Conservation (phyloP, 306 rosid genomes). For the Crotalaria pallida region DNA sequence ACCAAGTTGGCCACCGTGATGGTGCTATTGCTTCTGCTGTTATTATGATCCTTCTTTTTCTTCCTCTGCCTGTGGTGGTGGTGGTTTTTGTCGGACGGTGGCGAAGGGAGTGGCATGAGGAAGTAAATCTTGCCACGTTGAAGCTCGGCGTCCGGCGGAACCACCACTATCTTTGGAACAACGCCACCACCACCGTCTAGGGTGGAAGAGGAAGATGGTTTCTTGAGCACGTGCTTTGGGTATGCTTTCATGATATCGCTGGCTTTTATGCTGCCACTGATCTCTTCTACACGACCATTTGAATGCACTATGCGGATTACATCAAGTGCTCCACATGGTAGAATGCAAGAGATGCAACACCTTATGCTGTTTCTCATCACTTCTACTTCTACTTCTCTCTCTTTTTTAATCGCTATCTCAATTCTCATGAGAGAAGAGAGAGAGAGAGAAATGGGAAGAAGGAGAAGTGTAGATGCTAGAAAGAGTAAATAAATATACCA, state of each 20-base stretch:
- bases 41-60: slow-evolving; percentile 41
- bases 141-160: slow-evolving; percentile 89
- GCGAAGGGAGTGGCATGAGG: slow-evolving; percentile 70
- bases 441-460: slow-evolving; percentile 1
- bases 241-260: slow-evolving; percentile 79
- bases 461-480: not conserved
- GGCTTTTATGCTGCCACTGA: slow-evolving; percentile 67
- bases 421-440: slow-evolving; percentile 28
- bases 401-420: slow-evolving; percentile 18
- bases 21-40: not conserved
- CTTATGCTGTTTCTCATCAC: slow-evolving; percentile 72
- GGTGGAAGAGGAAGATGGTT: slow-evolving; percentile 60
- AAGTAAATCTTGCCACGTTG: slow-evolving; percentile 97
- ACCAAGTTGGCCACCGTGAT: slow-evolving; percentile 38
- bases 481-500: slow-evolving; percentile 4
- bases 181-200: slow-evolving; percentile 44
- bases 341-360: slow-evolving; percentile 96
- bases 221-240: slow-evolving; percentile 86
- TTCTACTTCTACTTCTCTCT: not conserved
- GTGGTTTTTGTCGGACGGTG: slow-evolving; percentile 23
- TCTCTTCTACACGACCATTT: slow-evolving; percentile 78
- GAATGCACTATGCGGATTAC: slow-evolving; percentile 87
- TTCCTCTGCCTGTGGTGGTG: slow-evolving; percentile 16
- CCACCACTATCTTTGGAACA: slow-evolving; percentile 72
- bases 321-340: slow-evolving; percentile 89